Evolutionary conservation across 768 basidiomycete genomes (phyloP), one percentile per base, ranked within the genome.

Genomic region (Mycena venus): DNA sequence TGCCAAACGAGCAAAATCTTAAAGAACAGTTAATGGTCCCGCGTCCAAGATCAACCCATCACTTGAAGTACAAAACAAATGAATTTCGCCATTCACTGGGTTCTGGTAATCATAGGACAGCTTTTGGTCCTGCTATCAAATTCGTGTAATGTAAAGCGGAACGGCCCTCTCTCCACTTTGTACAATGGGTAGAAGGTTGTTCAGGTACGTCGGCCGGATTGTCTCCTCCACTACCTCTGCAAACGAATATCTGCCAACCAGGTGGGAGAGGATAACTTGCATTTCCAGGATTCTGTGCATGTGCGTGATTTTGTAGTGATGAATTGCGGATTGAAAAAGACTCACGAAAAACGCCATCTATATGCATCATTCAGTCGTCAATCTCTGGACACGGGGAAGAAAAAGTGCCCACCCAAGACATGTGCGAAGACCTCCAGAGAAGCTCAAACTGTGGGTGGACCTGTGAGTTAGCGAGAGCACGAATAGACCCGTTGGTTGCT

Each of bases 281-380:
- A 67, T 67, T 29, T 67, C 65, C 32, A 67, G 29, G 12, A 67
- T 12, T 55, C 65, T n/a, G n/a, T n/a, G n/a, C n/a, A n/a, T 42
- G 42, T 42, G 42, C 15, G 42, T 42, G 42, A 17, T 14, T 42
- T 42, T 67, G 51, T 38, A 21, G 27, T 2, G 29, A 51, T 32
- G 29, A 42, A 42, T 42, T 21, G 65, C 38, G 25, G 19, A 25
- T 60, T 42, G 31, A 36, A 59, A 27, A n/a, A 23, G 27, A 55
- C 65, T 51, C 31, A 67, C 65, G 49, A 14, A 38, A 67, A 67
- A 21, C 65, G 47, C 65, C 65, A 67, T 55, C 65, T 55, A 47
- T 23, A 47, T 34, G 40, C 38, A 42, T 17, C 42, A 42, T 42
- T 42, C 38, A 17, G 36, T 21, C 25, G 42, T 32, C 34, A 42